Evolutionary conservation across 1,284 basidiomycete genomes (phyloP).

Genomic region (Xerocomus minutiporus): DNA sequence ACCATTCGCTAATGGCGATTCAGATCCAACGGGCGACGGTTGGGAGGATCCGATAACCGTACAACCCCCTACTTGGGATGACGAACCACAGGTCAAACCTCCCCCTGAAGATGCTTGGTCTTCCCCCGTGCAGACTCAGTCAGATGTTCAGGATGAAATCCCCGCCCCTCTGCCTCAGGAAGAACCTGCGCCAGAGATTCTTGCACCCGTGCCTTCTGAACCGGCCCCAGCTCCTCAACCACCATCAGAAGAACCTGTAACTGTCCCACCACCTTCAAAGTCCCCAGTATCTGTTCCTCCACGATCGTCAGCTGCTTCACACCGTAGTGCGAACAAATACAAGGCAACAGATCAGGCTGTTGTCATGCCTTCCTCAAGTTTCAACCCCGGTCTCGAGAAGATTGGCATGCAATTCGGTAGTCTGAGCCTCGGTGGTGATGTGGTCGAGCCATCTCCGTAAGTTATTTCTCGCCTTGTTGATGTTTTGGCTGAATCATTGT

Average conservation of each 20-base stretch:
- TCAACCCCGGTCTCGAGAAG: conserved; percentile 60
- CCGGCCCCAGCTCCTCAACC: conserved; percentile 9
- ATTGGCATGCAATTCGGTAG: conserved; percentile 83
- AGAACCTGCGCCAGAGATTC: conserved; percentile 17
- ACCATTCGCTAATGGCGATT: conserved; percentile 33
- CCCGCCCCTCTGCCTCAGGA: conserved; percentile 8
- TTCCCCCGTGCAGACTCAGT: conserved; percentile 25
- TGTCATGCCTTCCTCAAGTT: conserved; percentile 61
- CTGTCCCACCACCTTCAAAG: conserved; percentile 24
- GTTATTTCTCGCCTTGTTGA: conserved; percentile 20
- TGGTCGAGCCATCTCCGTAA: conserved; percentile 47
- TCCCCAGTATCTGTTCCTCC: conserved; percentile 35
- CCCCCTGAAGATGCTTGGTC: conserved; percentile 41
- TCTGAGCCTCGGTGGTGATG: conserved; percentile 64
- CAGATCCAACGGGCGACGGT: conserved; percentile 38
- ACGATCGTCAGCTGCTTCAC: conserved; percentile 48
- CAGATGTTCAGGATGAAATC: conserved; percentile 22
- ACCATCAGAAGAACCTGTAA: conserved; percentile 17
- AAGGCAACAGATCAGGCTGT: conserved; percentile 72
- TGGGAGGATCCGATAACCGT: conserved; percentile 77
- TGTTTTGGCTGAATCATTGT: conserved; percentile 7
- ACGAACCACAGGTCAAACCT: conserved; percentile 51
- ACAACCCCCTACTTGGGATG: conserved; percentile 69
- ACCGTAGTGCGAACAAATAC: conserved; percentile 55
- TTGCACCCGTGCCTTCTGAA: conserved; percentile 13